Evolutionary conservation across 73 alveolate genomes (phyloP).

Genomic region (Breviolum minutum): DNA sequence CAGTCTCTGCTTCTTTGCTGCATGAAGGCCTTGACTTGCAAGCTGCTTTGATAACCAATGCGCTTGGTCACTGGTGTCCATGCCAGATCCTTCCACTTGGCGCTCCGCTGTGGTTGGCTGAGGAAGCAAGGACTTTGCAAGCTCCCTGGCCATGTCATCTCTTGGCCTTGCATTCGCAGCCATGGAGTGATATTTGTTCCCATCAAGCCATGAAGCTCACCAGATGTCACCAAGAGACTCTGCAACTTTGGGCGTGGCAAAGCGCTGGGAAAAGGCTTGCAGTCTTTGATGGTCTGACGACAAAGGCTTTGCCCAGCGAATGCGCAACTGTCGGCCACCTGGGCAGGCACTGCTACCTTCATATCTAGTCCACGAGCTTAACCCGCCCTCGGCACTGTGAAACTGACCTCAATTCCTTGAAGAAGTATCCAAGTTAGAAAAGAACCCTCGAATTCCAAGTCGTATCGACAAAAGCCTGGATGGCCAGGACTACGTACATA

Average conservation of each 20-base stretch:
- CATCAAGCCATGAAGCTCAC: no score
- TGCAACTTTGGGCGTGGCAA: conserved; percentile 20
- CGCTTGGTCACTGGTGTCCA: not conserved
- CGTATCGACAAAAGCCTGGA: no score
- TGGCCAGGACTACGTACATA: no score
- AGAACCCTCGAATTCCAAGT: no score
- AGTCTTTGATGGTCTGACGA: not conserved
- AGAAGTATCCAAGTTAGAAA: no score
- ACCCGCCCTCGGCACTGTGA: not conserved
- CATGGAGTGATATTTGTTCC: no score
- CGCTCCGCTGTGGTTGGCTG: not conserved
- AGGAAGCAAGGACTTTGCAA: conserved; percentile 63
- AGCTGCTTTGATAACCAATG: not conserved
- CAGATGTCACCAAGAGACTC: not conserved
- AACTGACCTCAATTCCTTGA: not conserved
- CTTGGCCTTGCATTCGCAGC: not conserved
- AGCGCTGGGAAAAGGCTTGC: conserved; percentile 61
- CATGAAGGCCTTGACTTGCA: not conserved
- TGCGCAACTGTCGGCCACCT: conserved; percentile 40
- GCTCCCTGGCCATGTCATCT: conserved; percentile 45
- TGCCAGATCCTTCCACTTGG: not conserved
- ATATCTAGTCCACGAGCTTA: no score
- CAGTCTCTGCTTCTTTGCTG: not conserved
- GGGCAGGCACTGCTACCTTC: not conserved
- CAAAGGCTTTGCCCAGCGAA: conserved; percentile 56